Base-by-base conservation (phyloP, 2,329 filamentous ascomycete species). In the Mycosphaerella sp. region DNA sequence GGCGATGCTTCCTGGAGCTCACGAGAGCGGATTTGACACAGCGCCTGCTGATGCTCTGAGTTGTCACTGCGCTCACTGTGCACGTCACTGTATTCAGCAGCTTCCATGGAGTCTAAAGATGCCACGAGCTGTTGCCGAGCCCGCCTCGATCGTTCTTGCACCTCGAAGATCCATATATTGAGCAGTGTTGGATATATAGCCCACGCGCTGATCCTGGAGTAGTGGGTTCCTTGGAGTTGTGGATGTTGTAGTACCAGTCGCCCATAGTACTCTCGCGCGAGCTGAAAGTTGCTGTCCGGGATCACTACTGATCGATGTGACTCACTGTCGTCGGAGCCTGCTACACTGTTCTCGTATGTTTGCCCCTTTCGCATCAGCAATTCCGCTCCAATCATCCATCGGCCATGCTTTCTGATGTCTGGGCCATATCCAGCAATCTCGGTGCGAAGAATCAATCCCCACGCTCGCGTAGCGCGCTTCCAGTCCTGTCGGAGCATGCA, bases 331-430 rank as follows among this genome's bases (percentile, higher is more conserved):
- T 57, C 17, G 23, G 36, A 26, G 26, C 14, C 42, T 32, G 55
- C 45, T 17, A 44, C 31, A 31, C 44, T 36, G n/a, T 43, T 42
- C 39, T 54, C 51, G 5, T 48, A 11, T 4, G 45, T 54, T 23
- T 59, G 50, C 57, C 59, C 53, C 58, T 71, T 71, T 12, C 86
- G 80, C 72, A 95, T 82, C 53, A 95, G 72, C 17, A 96, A 81
- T 71, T 95, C 91, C 2, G 88, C 89, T 0, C 89, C 90, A 43
- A 95, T 79, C 11, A 85, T 85, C 92, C 91, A 96, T 60, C 86
- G 79, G 36, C 82, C 80, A 64, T 84, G 78, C 17, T 75, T 76
- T 39, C 89, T 80, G 45, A 92, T 69, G 67, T 95, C 89, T 17
- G 91, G 75, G 6, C 73, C 72, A 45, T 71, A 69, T 2, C 82